Evolutionary conservation across 352 stramenopile species (phyloP).

Genomic region (Phytopythium chamaehyphon): DNA sequence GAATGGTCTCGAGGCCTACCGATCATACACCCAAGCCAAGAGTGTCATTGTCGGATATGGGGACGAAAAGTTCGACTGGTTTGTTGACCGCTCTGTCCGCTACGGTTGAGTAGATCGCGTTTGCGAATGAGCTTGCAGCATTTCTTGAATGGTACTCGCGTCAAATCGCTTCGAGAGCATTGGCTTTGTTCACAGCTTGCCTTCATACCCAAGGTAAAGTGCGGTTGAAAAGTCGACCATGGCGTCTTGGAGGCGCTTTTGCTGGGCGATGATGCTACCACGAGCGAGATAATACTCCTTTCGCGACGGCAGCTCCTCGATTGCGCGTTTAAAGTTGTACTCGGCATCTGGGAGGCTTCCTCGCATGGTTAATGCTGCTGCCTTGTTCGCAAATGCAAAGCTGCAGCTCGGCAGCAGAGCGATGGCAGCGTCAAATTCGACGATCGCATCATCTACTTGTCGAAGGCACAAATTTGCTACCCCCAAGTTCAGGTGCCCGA

Average conservation of each 20-base stretch:
- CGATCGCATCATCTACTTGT: constrained; percentile 24
- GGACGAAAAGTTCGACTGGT: constrained; percentile 76
- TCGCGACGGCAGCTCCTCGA: constrained; percentile 58
- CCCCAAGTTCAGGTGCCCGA: constrained; percentile 61
- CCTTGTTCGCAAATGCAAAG: constrained; percentile 70
- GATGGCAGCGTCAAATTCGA: constrained; percentile 53
- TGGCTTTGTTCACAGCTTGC: constrained; percentile 41
- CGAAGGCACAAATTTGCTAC: constrained; percentile 40
- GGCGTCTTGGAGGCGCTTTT: constrained; percentile 70
- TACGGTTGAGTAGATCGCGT: constrained; percentile 34
- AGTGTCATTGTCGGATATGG: constrained; percentile 61
- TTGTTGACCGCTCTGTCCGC: constrained; percentile 48
- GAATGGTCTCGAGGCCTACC: constrained; percentile 70
- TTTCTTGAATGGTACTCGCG: not conserved
- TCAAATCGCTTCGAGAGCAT: too few species aligned
- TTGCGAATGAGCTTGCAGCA: not conserved
- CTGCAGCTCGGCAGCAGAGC: constrained; percentile 45
- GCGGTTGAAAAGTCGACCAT: constrained; percentile 81
- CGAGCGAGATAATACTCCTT: constrained; percentile 66
- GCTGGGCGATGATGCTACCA: constrained; percentile 63
- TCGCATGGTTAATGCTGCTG: constrained; percentile 34
- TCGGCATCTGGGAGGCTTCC: constrained; percentile 41
- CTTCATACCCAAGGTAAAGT: constrained; percentile 66
- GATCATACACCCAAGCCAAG: constrained; percentile 78
- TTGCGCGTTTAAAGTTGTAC: constrained; percentile 55